Percentiles rank a stretch among this genome's conserved stretches.
Conservation (phyloP, 1,284 basidiomycete species). For the Rhodotorula sp. region DNA sequence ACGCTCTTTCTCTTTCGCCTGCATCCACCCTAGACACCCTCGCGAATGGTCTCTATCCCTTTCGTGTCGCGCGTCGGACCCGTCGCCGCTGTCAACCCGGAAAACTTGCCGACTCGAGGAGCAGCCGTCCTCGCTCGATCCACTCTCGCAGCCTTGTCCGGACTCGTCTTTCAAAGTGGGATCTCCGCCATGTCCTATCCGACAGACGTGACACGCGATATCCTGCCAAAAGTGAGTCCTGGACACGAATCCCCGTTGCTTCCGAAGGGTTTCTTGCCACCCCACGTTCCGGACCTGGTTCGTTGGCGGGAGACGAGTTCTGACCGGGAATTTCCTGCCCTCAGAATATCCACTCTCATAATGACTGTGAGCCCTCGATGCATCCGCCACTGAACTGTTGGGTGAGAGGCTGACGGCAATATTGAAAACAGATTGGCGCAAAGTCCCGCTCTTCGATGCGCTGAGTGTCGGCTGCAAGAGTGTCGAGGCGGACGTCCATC, state of each 20-base stretch:
- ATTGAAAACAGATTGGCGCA: conserved; percentile 12
- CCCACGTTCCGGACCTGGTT: not conserved
- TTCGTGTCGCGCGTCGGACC: not conserved
- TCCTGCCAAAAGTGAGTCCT: conserved; percentile 13
- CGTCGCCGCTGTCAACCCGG: not conserved
- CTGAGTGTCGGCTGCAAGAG: conserved; percentile 15
- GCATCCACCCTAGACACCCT: not conserved
- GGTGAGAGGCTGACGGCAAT: not conserved
- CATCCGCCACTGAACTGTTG: not conserved
- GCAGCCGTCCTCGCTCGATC: conserved; percentile 12
- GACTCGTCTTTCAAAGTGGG: conserved; percentile 9
- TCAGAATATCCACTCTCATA: conserved; percentile 32
- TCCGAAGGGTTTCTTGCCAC: not conserved
- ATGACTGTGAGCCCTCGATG: conserved; percentile 15
- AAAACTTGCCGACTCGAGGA: not conserved
- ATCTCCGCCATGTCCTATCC: conserved; percentile 4
- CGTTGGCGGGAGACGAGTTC: not conserved
- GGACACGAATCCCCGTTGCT: not conserved
- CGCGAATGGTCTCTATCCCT: conserved; percentile 11
- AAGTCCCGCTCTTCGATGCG: conserved; percentile 19
- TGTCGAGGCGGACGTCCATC: conserved; percentile 23
- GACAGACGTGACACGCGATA: conserved; percentile 18
- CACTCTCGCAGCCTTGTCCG: conserved; percentile 9
- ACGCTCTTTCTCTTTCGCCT: not conserved
- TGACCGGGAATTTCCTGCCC: not conserved